Base-by-base conservation (phyloP, 2,329 filamentous ascomycete species). In the Intubia oerlemansii region DNA sequence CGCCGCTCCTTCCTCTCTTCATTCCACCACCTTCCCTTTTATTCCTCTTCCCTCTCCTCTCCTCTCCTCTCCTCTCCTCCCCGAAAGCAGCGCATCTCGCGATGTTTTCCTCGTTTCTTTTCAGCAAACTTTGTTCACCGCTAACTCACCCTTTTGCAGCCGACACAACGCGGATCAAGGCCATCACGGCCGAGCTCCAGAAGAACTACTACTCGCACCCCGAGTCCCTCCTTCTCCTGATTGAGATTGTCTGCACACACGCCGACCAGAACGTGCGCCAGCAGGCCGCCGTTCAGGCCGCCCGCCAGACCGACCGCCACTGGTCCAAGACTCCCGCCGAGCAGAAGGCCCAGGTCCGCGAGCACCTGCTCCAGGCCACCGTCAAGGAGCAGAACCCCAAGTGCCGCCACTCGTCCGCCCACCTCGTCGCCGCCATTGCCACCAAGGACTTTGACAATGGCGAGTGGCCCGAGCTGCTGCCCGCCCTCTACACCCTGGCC, bases 161-260 rank as follows among this genome's bases (percentile, higher is more conserved):
- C 47, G 75, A 91, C 54, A 92, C 82, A 40, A 71, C 79, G 42
- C 71, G 73, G 53, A 73, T 91, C 52, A 90, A 93, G 66, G 70
- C 77, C 40, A 81, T 84, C 37, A 98, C 85, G 12, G 70, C 77
- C 34, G 72, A 82, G 44, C 69, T 95, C 35, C 84, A 91, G 54
- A 88, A 90, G 53, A 79, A 78, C 54, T 95, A 80, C 62, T 95
- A 91, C 59, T 73, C 70, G 44, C 68, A 81, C 41, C 76, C 85
- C 22, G 68, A 82, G 44, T 80, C 81, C 11, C 69, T 95, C 33
- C 64, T 85, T 32, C 70, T 79, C 43, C 74, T 95, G 37, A 67
- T 95, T 41, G 81, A 93, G 54, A 72, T 93, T 44, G 65, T 90
- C 41, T 76, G 81, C 42, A 79, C 75, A 33, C 75, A 92, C 51